Percentiles rank a stretch among this genome's conserved stretches.
Conservation (phyloP, 2,329 filamentous ascomycete species). For the Paramyrothecium sp. region DNA sequence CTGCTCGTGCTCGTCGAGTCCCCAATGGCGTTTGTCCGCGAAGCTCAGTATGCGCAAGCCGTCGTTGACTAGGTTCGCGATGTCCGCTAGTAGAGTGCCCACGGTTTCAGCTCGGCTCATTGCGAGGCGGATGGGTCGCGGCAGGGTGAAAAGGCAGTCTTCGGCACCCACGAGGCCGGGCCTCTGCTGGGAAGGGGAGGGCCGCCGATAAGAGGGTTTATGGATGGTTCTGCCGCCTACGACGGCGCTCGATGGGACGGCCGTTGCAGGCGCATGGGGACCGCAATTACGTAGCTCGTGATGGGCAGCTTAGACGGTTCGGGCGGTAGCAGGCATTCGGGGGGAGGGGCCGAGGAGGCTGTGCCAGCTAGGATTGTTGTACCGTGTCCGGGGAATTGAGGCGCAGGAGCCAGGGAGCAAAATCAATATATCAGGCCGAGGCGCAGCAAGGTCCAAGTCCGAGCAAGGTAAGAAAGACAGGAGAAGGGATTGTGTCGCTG, state of each 20-base stretch:
- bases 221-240: neutral
- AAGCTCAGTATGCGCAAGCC: slow-evolving; percentile 53
- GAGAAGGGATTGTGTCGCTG: neutral
- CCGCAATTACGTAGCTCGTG: neutral
- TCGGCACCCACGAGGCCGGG: neutral
- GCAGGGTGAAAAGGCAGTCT: neutral
- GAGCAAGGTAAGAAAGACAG: neutral
- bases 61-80: slow-evolving; percentile 53
- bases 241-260: neutral
- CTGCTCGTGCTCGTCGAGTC: slow-evolving; percentile 59
- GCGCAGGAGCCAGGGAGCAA: neutral
- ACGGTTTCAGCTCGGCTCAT: slow-evolving; percentile 49
- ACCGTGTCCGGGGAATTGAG: neutral
- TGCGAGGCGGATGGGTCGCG: slow-evolving; percentile 13
- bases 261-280: neutral
- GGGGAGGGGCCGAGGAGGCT: neutral
- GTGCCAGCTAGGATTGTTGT: neutral
- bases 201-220: neutral
- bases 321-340: neutral
- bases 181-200: neutral
- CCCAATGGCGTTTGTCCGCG: slow-evolving; percentile 59
- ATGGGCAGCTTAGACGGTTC: neutral
- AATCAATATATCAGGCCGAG: neutral
- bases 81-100: slow-evolving; percentile 56
- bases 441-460: neutral